A percentile compares a stretch with the other conserved stretches of the same genome.
Conservation (phyloP, 169 alveolate genomes). For the Cryptosporidium meleagridis region DNA sequence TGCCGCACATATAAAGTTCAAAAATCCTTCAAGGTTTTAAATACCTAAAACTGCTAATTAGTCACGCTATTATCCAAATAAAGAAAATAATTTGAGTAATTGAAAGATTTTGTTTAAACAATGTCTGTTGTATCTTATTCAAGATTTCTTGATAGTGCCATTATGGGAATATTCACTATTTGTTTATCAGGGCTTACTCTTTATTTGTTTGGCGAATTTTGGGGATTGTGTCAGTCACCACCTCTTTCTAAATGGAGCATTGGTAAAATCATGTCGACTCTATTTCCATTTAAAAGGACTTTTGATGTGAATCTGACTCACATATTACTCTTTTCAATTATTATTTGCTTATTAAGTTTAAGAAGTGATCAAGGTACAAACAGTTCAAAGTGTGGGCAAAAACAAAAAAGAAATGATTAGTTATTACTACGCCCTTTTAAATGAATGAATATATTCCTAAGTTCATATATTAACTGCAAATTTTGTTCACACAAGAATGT, state of each 20-base stretch:
- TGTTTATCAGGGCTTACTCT: constrained; percentile 78
- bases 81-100: not conserved
- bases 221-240: constrained; percentile 78
- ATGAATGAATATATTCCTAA: not conserved
- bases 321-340: constrained; percentile 77
- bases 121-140: constrained; percentile 74
- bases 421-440: not conserved
- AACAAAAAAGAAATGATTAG: constrained; percentile 1
- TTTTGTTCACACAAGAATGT: not conserved
- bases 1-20: not conserved
- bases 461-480: not conserved
- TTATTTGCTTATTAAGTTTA: constrained; percentile 78
- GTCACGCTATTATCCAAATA: not conserved
- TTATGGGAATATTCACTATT: constrained; percentile 79
- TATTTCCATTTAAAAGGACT: constrained; percentile 80
- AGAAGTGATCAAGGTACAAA: not conserved
- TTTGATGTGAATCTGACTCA: constrained; percentile 80
- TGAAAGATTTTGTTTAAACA: not conserved
- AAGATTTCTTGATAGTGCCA: constrained; percentile 76
- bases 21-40: not conserved
- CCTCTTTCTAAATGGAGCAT: constrained; percentile 78
- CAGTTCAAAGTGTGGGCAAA: not conserved
- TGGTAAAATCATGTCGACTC: constrained; percentile 78
- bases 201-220: constrained; percentile 80
- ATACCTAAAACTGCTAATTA: not conserved